Evolutionary conservation across 1,284 basidiomycete species (phyloP).

Genomic region (Trichosporon ovoides): DNA sequence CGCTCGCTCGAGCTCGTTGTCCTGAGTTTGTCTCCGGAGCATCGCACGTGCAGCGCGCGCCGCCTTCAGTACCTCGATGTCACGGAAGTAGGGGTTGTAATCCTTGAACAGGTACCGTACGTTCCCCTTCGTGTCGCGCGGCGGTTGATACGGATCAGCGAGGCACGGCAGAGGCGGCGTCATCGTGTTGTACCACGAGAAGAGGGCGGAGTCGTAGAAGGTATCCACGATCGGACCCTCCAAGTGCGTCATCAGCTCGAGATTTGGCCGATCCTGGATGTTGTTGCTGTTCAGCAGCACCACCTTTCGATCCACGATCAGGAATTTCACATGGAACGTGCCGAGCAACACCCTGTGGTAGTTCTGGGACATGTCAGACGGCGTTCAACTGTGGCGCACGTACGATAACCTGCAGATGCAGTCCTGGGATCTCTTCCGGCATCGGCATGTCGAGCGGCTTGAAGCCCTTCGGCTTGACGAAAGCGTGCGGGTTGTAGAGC

Average conservation of each 20-base stretch:
- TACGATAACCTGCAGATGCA: constrained; percentile 60
- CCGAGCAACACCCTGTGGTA: constrained; percentile 58
- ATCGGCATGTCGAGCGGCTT: constrained; percentile 57
- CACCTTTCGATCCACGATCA: constrained; percentile 67
- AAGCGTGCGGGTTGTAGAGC: constrained; percentile 56
- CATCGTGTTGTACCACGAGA: constrained; percentile 53
- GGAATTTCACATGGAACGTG: constrained; percentile 73
- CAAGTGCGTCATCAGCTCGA: constrained; percentile 62
- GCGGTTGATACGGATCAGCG: constrained; percentile 45
- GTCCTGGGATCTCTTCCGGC: constrained; percentile 58
- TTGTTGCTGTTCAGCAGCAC: constrained; percentile 70
- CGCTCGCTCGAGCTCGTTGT: constrained; percentile 32
- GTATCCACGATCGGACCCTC: constrained; percentile 65
- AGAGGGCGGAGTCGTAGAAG: constrained; percentile 65
- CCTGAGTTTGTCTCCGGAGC: constrained; percentile 44
- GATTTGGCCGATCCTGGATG: constrained; percentile 57
- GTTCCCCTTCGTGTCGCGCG: constrained; percentile 38
- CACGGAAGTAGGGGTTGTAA: constrained; percentile 53
- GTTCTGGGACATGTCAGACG: constrained; percentile 37
- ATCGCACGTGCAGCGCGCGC: constrained; percentile 50
- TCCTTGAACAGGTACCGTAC: constrained; percentile 53
- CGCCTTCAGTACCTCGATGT: constrained; percentile 52
- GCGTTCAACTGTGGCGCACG: no score
- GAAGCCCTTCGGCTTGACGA: constrained; percentile 55
- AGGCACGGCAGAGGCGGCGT: constrained; percentile 39